phyloP scores from a whole-genome alignment of 805 yeast species.

The Starmerella roubikii region DNA sequence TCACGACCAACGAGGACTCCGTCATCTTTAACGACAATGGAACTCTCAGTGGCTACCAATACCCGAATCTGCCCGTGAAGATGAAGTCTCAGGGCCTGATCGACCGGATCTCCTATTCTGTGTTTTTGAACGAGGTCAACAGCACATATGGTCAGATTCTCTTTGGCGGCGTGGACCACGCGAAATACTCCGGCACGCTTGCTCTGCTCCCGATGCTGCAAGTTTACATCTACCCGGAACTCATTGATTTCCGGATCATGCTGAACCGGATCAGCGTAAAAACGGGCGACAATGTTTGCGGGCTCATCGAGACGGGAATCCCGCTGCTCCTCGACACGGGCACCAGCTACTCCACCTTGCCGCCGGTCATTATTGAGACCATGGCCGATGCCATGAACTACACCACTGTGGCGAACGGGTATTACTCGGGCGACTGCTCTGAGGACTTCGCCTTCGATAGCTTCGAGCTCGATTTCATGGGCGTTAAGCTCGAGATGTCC shows the following conservation, averaged over 20 bases:
- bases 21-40: slow-evolving; percentile 7
- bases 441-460: slow-evolving; percentile 13
- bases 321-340: slow-evolving; percentile 45
- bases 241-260: slow-evolving; percentile 10
- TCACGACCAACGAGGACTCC: slow-evolving; percentile 23
- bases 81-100: slow-evolving; percentile 32
- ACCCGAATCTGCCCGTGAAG: slow-evolving; percentile 25
- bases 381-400: slow-evolving; percentile 25
- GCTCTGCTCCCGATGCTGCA: slow-evolving; percentile 24
- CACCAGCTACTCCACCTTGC: slow-evolving; percentile 38
- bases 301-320: slow-evolving; percentile 21
- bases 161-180: slow-evolving; percentile 35
- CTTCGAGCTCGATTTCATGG: slow-evolving; percentile 38
- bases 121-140: slow-evolving; percentile 29
- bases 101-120: slow-evolving; percentile 32
- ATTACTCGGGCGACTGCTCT: slow-evolving; percentile 27
- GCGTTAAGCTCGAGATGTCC: slow-evolving; percentile 37
- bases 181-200: slow-evolving; percentile 31
- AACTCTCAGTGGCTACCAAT: slow-evolving; percentile 6
- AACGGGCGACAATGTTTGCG: slow-evolving; percentile 4
- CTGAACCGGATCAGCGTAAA: slow-evolving; percentile 10
- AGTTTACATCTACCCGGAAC: slow-evolving; percentile 2
- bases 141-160: slow-evolving; percentile 28
- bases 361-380: slow-evolving; percentile 23
- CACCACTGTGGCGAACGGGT: slow-evolving; percentile 31